Evolutionary conservation across 1,284 basidiomycete species (phyloP), one percentile per base, ranked within the genome.

Genomic region (Irpex sp.): DNA sequence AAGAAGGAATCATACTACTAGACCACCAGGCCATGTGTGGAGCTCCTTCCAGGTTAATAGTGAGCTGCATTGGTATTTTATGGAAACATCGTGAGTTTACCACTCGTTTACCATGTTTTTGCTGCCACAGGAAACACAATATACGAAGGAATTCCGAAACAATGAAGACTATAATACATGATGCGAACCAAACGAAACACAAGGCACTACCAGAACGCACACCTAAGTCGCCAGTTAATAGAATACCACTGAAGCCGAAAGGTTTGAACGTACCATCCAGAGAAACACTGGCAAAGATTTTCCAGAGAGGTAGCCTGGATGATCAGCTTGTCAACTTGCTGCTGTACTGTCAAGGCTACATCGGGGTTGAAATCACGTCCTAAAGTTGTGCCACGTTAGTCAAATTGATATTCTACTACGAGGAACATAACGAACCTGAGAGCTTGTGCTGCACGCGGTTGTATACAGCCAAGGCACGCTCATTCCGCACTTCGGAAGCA

Each of bases 201-300:
- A 44, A 44, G 15, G 40, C 40, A 44, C 37, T 58, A 79, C 78
- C 78, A 79, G 72, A 79, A 79, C 17, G 78, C 78, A 71, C 78
- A 79, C 78, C 78, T 78, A 61, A 8, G 17, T 19, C 48, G 7
- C 21, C 34, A 17, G 19, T 55, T 17, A 51, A 26, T 40, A 1
- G 60, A 21, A 26, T 11, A 40, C 4, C 3, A 5, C 15, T 11
- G 8, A 13, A 38, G 17, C 4, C 9, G 40, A 11, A 37, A 31
- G 13, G 34, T 48, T 5, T 56, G 15, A 13, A 71, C 81, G 65
- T 75, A 93, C 96, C 96, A 97, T 75, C 96, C 96, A 66, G 95
- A 94, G 79, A 97, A 98, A 70, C 93, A 95, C 73, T 96, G 94
- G 75, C 94, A 97, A 2, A 98, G 85, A 74, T 97, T 97, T 76